Evolutionary conservation across 495 filamentous ascomycete species (phyloP).

Genomic region (Pyronema domesticum): DNA sequence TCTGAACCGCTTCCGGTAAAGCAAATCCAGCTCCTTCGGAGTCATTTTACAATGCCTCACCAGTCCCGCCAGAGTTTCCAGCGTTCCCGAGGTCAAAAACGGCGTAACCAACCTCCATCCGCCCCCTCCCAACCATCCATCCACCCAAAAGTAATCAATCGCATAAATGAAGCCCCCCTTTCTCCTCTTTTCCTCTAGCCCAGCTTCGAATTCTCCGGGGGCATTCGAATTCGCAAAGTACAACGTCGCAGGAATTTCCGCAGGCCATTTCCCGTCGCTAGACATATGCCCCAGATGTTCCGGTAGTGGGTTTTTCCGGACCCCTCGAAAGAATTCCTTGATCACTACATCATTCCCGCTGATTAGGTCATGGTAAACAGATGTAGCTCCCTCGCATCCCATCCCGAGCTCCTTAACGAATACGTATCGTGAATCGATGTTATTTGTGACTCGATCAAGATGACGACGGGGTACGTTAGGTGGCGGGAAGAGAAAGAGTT

Average conservation of each 20-base stretch:
- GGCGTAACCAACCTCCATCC: conserved; percentile 7
- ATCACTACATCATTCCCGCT: not conserved
- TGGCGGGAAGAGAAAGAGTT: not conserved
- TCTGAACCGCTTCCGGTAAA: conserved; percentile 2
- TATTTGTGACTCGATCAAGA: not conserved
- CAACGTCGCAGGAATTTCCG: conserved; percentile 8
- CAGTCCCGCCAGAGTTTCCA: conserved; percentile 1
- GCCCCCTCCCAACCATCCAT: not conserved
- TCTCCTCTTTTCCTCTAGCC: not conserved
- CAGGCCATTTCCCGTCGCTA: not conserved
- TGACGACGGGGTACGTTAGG: not conserved
- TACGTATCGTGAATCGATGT: conserved; percentile 2
- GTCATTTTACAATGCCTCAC: not conserved
- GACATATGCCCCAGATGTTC: not conserved
- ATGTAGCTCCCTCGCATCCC: conserved; percentile 4
- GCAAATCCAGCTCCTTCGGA: conserved; percentile 2
- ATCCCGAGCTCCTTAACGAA: not conserved
- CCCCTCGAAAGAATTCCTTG: conserved; percentile 3
- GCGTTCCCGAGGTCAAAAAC: conserved; percentile 3
- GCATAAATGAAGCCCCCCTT: not conserved
- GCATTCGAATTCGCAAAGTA: not conserved
- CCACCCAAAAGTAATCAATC: conserved; percentile 8
- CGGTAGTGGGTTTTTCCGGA: conserved; percentile 5
- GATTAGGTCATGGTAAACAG: conserved; percentile 3
- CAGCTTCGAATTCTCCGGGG: not conserved